Percentiles rank a stretch among this genome's conserved stretches.
Conservation (phyloP, 2,329 filamentous ascomycete species). For the Trichoderma endophyticum region DNA sequence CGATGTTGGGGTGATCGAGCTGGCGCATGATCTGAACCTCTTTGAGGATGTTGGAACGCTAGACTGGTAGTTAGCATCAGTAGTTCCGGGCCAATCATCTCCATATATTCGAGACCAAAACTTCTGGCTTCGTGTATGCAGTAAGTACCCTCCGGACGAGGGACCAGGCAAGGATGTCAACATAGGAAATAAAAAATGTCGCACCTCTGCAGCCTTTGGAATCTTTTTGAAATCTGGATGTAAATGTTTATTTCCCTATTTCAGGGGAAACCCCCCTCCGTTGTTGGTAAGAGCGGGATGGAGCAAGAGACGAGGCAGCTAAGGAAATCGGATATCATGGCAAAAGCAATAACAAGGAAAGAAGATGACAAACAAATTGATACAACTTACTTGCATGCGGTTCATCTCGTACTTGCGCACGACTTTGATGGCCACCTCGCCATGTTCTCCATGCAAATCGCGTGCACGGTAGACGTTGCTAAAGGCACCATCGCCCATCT, state of each 20-base stretch:
- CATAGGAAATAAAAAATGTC: conserved; percentile 44
- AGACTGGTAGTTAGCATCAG: conserved; percentile 30
- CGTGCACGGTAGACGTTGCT: conserved; percentile 94
- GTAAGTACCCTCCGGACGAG: conserved; percentile 9
- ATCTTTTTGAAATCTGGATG: conserved; percentile 96
- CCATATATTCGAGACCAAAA: conserved; percentile 3
- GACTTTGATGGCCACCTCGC: conserved; percentile 94
- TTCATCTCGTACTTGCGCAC: conserved; percentile 99
- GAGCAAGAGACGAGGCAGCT: conserved; percentile 19
- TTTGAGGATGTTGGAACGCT: conserved; percentile 97
- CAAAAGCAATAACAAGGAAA: conserved; percentile 12
- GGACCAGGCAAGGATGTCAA: conserved; percentile 23
- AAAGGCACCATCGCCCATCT: conserved; percentile 99
- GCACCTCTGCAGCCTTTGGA: conserved; percentile 97
- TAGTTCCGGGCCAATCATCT: conserved; percentile 21
- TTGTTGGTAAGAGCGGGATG: conserved; percentile 51
- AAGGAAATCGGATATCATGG: conserved; percentile 22
- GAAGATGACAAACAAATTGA: conserved; percentile 24
- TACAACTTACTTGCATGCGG: conserved; percentile 83
- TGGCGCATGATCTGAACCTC: conserved; percentile 99
- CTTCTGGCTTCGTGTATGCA: not conserved
- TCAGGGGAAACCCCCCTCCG: conserved; percentile 37
- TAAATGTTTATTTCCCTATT: conserved; percentile 84
- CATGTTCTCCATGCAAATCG: conserved; percentile 67
- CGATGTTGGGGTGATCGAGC: conserved; percentile 92